Conservation (phyloP, 1,139 yeast genomes). For the Geotrichum reessii region DNA sequence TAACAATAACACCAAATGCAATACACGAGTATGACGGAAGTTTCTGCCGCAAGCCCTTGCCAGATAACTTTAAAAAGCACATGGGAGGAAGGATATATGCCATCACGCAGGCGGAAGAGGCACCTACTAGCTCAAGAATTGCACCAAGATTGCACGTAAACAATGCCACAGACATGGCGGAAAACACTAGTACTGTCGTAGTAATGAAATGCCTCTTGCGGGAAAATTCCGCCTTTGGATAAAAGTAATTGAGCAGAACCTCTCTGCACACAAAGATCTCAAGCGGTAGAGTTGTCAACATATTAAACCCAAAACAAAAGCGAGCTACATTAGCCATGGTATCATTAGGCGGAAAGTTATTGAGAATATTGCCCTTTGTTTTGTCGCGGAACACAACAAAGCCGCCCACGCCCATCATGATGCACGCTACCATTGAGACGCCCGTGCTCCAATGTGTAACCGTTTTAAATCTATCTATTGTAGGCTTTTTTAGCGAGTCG, state of each 20-base stretch:
- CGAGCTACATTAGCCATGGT: constrained; percentile 71
- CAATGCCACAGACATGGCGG: constrained; percentile 71
- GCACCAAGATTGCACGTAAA: constrained; percentile 86
- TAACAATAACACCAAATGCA: constrained; percentile 65
- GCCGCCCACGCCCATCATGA: constrained; percentile 76
- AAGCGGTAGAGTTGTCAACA: constrained; percentile 89
- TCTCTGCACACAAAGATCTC: constrained; percentile 89
- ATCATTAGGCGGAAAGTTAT: constrained; percentile 77
- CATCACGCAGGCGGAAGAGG: constrained; percentile 87
- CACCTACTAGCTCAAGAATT: constrained; percentile 82
- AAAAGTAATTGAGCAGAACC: constrained; percentile 63
- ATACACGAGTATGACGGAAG: constrained; percentile 58
- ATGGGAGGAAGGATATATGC: constrained; percentile 89
- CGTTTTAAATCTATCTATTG: constrained; percentile 63
- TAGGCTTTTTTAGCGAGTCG: constrained; percentile 72
- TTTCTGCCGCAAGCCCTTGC: constrained; percentile 41
- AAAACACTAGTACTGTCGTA: constrained; percentile 59
- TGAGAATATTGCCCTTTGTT: constrained; percentile 81
- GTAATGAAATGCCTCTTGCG: constrained; percentile 48
- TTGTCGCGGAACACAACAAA: constrained; percentile 65
- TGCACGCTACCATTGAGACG: constrained; percentile 74
- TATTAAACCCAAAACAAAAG: constrained; percentile 85
- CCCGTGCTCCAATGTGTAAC: constrained; percentile 82
- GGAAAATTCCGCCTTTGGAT: constrained; percentile 27
- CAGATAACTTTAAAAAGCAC: constrained; percentile 65